Conservation (phyloP, 371 early-diverging fungal genomes). For the Saksenaea vasiformis region DNA sequence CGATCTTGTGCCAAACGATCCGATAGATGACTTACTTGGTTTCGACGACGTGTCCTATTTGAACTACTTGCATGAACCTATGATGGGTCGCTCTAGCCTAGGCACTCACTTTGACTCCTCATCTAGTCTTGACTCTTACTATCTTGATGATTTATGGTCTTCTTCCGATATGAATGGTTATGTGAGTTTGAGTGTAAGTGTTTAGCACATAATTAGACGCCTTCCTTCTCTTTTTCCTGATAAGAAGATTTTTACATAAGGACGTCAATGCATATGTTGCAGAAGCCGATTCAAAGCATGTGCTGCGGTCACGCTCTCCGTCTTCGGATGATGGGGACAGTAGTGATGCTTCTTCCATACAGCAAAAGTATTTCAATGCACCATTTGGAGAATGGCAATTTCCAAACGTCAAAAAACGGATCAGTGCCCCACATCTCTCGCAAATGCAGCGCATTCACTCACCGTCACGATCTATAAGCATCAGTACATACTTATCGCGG, state of each 20-base stretch:
- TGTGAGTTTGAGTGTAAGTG: constrained; percentile 39
- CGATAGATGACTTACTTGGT: constrained; percentile 14
- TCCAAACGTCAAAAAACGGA: not conserved
- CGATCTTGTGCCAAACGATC: constrained; percentile 12
- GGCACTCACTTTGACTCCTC: not conserved
- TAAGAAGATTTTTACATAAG: constrained; percentile 14
- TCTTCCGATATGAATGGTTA: constrained; percentile 17
- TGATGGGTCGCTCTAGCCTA: not conserved
- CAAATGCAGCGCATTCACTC: not conserved
- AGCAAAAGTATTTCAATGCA: constrained; percentile 22
- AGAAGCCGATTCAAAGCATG: constrained; percentile 38
- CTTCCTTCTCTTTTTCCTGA: not conserved
- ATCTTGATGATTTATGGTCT: not conserved
- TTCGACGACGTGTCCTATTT: constrained; percentile 19
- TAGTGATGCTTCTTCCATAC: constrained; percentile 11
- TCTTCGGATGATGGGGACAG: not conserved
- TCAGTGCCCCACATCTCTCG: not conserved
- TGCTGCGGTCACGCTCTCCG: not conserved
- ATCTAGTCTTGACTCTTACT: not conserved
- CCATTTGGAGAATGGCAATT: constrained; percentile 11
- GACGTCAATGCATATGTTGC: constrained; percentile 50
- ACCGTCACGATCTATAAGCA: constrained; percentile 7
- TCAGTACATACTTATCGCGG: constrained; percentile 17
- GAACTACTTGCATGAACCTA: constrained; percentile 12
- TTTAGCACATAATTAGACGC: not conserved